Percentiles rank a stretch among this genome's conserved stretches.
Evolutionary conservation across 331 rosid genomes (phyloP).

Genomic region (Quercus phellos): DNA sequence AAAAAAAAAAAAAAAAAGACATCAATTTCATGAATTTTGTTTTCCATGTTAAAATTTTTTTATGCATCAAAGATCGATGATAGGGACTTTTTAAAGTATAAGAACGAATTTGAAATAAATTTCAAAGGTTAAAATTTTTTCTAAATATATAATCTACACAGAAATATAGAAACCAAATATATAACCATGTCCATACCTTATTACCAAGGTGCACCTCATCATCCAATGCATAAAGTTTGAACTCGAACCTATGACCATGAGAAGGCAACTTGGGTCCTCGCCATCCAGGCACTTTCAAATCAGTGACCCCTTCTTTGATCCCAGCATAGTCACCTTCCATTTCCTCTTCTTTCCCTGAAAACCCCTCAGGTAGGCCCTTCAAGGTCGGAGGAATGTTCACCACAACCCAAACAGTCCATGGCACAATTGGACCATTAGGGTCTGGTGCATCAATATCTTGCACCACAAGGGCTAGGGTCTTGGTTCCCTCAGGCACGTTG

Average conservation of each 20-base stretch:
- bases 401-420: conserved; percentile 77
- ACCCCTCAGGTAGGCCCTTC: conserved; percentile 64
- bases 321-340: conserved; percentile 41
- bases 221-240: conserved; percentile 74
- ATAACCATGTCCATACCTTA: conserved; percentile 36
- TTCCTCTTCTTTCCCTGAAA: conserved; percentile 54
- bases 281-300: conserved; percentile 72
- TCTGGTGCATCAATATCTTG: conserved; percentile 73
- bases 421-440: conserved; percentile 48
- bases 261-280: conserved; percentile 55
- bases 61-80: too few species aligned
- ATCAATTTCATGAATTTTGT: too few species aligned
- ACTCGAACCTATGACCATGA: conserved; percentile 64
- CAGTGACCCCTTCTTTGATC: conserved; percentile 60
- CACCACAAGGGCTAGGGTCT: conserved; percentile 57
- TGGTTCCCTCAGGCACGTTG: conserved; percentile 64
- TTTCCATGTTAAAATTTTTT: too few species aligned
- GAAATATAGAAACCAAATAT: too few species aligned
- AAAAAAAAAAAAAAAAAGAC: too few species aligned
- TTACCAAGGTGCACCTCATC: conserved; percentile 51
- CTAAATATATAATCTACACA: too few species aligned
- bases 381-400: conserved; percentile 49
- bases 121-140: too few species aligned
- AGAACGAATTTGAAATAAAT: too few species aligned
- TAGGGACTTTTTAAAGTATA: too few species aligned